Evolutionary conservation across 495 filamentous ascomycete genomes (phyloP).

Genomic region (Trichoderma erinaceum): DNA sequence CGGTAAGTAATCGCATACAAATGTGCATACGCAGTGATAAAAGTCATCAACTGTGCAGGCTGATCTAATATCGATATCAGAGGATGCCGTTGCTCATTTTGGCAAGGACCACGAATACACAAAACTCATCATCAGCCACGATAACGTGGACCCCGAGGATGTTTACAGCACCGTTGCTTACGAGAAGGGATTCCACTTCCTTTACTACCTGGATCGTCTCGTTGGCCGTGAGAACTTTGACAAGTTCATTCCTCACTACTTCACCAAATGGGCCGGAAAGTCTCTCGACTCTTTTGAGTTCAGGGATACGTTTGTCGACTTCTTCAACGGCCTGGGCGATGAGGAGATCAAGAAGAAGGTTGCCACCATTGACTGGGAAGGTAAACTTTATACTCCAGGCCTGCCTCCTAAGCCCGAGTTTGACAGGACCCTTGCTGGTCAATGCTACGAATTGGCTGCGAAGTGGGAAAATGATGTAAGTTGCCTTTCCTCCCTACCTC

Average conservation of each 20-base stretch:
- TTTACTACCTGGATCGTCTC: constrained; percentile 79
- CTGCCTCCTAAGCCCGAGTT: constrained; percentile 85
- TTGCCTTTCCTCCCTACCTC: constrained; percentile 1
- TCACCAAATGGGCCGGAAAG: constrained; percentile 68
- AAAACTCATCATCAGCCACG: constrained; percentile 77
- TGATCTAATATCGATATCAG: constrained; percentile 28
- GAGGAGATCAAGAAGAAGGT: constrained; percentile 58
- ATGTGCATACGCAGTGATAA: constrained; percentile 25
- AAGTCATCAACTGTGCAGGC: constrained; percentile 14
- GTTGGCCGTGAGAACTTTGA: constrained; percentile 84
- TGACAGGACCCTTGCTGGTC: constrained; percentile 79
- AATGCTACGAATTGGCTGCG: constrained; percentile 71
- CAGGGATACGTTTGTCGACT: constrained; percentile 75
- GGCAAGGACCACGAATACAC: constrained; percentile 86
- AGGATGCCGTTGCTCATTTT: constrained; percentile 69
- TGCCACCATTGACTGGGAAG: constrained; percentile 75
- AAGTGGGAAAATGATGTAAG: constrained; percentile 59
- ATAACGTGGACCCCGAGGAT: constrained; percentile 90
- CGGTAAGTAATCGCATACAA: constrained; percentile 28
- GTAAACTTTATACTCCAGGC: constrained; percentile 77
- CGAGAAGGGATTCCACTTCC: constrained; percentile 54
- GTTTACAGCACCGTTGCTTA: constrained; percentile 85
- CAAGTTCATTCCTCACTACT: constrained; percentile 92
- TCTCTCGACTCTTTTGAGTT: constrained; percentile 92
- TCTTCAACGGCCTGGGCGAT: constrained; percentile 65